Evolutionary conservation across 371 early-diverging fungal genomes (phyloP).

Genomic region (Circinella umbellata): DNA sequence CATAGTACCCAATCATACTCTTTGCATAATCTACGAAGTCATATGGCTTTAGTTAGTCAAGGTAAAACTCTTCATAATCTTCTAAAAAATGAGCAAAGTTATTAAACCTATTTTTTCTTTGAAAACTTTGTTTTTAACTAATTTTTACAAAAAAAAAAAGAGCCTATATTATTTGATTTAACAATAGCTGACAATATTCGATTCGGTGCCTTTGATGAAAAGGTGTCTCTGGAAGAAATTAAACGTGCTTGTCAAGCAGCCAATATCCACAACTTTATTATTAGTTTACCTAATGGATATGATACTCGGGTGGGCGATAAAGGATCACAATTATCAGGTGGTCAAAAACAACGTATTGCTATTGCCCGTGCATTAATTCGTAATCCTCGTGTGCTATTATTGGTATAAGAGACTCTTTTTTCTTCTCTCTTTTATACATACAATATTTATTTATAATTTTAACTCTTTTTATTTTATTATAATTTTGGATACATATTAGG

Average conservation of each 20-base stretch:
- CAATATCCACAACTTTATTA: slow-evolving; percentile 82
- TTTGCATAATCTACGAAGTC: slow-evolving; percentile 65
- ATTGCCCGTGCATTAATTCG: slow-evolving; percentile 49
- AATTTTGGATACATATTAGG: slow-evolving; percentile 29
- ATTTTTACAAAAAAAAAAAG: slow-evolving; percentile 60
- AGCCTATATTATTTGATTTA: slow-evolving; percentile 81
- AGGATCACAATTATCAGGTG: slow-evolving; percentile 80
- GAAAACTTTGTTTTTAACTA: too few species aligned
- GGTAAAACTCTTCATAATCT: too few species aligned
- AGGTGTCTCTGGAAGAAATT: slow-evolving; percentile 59
- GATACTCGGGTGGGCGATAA: slow-evolving; percentile 80
- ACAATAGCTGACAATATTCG: slow-evolving; percentile 82
- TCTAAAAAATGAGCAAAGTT: too few species aligned
- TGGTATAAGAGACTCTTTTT: slow-evolving; percentile 26
- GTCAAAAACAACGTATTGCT: slow-evolving; percentile 85
- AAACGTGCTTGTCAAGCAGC: slow-evolving; percentile 64
- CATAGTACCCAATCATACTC: slow-evolving; percentile 64
- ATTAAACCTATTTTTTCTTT: too few species aligned
- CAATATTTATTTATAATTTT: too few species aligned
- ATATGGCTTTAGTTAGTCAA: slow-evolving; percentile 74
- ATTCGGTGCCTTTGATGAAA: slow-evolving; percentile 62
- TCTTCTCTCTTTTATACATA: too few species aligned
- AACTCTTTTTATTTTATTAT: too few species aligned
- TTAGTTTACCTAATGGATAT: slow-evolving; percentile 70
- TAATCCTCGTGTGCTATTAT: slow-evolving; percentile 49